Evolutionary conservation across 495 filamentous ascomycete genomes (phyloP), one percentile per base, ranked within the genome.

Genomic region (Annulohypoxylon moriforme): DNA sequence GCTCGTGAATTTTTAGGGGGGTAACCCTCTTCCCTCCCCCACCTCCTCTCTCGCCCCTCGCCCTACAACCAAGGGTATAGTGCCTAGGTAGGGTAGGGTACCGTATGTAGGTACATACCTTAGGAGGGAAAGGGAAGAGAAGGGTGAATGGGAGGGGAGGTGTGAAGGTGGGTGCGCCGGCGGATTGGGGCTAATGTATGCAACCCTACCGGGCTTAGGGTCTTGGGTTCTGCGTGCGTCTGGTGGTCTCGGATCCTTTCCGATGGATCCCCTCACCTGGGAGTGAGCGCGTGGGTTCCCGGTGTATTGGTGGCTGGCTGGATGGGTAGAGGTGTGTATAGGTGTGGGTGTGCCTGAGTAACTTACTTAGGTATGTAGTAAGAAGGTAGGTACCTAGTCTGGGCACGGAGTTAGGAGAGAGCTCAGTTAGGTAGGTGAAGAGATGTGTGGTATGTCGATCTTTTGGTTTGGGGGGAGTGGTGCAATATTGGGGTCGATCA

Each of bases 161-260:
- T 25, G 44, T 25, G 46, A 50, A 29, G 27, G 22, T 50, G 22
- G 46, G 46, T 22, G 7, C 10, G 18, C 36, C 36, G 33, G 22
- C 49, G 9, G 14, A 29, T 49, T 47, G n/a, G 44, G 46, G 24
- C 20, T 58, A 24, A n/a, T 49, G 46, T 55, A 72, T 67, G 69
- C 22, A 68, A 67, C 69, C 68, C 68, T 71, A 71, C 36, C 36
- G 36, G 36, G 36, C 36, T 40, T 40, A 40, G 36, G 36, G 33
- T 8, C 33, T 36, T n/a, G 33, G 9, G 33, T 36, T 14, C 36
- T 40, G 36, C 36, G 36, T 40, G 33, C 33, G 6, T 2, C 4
- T 3, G 36, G 11, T 40, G 55, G 22, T 52, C 47, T 31, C 36
- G 52, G 67, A 60, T 60, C 60, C 24, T 59, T 49, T 49, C 24